Conservation (phyloP, 1,284 basidiomycete species). For the Amylostereum chailletii region DNA sequence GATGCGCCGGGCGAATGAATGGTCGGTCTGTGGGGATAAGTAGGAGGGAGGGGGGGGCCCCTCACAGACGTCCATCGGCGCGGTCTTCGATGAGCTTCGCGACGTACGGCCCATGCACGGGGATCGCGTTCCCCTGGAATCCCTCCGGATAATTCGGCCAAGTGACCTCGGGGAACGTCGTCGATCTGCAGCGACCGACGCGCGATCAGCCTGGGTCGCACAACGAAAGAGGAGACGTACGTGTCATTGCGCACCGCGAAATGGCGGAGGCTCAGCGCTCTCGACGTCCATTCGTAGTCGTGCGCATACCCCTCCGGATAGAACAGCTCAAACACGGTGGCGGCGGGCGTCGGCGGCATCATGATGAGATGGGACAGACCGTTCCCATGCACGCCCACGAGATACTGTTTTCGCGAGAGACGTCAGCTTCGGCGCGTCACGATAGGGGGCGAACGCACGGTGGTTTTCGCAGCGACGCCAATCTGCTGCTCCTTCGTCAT, state of each 20-base stretch:
- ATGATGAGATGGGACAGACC: slow-evolving; percentile 72
- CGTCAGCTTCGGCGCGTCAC: not conserved
- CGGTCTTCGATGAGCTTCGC: slow-evolving; percentile 52
- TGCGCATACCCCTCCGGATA: slow-evolving; percentile 71
- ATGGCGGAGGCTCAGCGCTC: slow-evolving; percentile 66
- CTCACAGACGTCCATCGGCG: slow-evolving; percentile 26
- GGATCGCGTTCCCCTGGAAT: slow-evolving; percentile 66
- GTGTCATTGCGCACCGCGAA: slow-evolving; percentile 73
- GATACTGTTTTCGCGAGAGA: slow-evolving; percentile 34
- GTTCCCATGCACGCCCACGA: slow-evolving; percentile 77
- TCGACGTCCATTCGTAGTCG: slow-evolving; percentile 73
- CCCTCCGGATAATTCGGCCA: slow-evolving; percentile 62
- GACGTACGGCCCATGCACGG: slow-evolving; percentile 49
- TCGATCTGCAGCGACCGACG: slow-evolving; percentile 21
- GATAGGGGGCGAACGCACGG: slow-evolving; percentile 30
- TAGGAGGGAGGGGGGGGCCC: not conserved
- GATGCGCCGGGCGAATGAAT: too few species aligned
- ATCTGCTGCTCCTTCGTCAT: slow-evolving; percentile 70
- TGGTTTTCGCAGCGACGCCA: slow-evolving; percentile 50
- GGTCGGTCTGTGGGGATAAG: not conserved
- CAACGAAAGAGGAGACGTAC: slow-evolving; percentile 28
- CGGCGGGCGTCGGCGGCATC: slow-evolving; percentile 60
- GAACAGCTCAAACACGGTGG: slow-evolving; percentile 78
- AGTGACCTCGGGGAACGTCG: slow-evolving; percentile 45
- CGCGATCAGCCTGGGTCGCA: not conserved